Base-by-base conservation (phyloP, 192 early-diverging fungal species). In the Pilobolus umbonatus region DNA sequence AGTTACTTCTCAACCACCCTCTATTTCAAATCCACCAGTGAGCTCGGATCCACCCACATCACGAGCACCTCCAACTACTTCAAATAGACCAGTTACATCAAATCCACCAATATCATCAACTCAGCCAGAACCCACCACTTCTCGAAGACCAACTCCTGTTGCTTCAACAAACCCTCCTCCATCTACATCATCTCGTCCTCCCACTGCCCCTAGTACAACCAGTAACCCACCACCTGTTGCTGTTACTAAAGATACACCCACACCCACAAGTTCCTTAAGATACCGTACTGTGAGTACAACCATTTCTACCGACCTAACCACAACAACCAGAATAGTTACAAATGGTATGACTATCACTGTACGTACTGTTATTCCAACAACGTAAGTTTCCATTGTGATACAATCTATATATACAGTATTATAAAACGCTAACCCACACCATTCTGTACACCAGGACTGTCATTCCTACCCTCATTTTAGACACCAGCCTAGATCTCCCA, bases 361-460 rank as follows among this genome's bases (percentile, higher is more conserved):
- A 6, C 47, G 45, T 35, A 48, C 57, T 25, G 44, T 48, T 6
- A 34, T 48, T 22, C 57, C 57, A 7, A 45, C 44, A 14, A 59
- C 42, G 57, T 59, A 59, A 59, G 57, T 30, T 19, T 14, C 21
- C n/a, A 34, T n/a, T n/a, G n/a, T n/a, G n/a, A n/a, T n/a, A n/a
- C n/a, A n/a, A n/a, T n/a, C n/a, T n/a, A n/a, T n/a, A n/a, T n/a
- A n/a, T n/a, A n/a, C n/a, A n/a, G n/a, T n/a, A n/a, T n/a, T n/a
- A n/a, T n/a, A 8, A 22, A 22, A 45, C 25, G n/a, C n/a, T n/a
- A n/a, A n/a, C n/a, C n/a, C n/a, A 30, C 25, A n/a, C n/a, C n/a
- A n/a, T n/a, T n/a, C n/a, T n/a, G n/a, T n/a, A n/a, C n/a, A n/a
- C 26, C 25, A 59, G 57, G 0, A 59, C 57, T 35, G 45, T 46